A percentile compares a stretch with the other conserved stretches of the same genome.
phyloP scores from a whole-genome alignment of 1,284 basidiomycete genomes.

The Sporisorium exsertum region DNA sequence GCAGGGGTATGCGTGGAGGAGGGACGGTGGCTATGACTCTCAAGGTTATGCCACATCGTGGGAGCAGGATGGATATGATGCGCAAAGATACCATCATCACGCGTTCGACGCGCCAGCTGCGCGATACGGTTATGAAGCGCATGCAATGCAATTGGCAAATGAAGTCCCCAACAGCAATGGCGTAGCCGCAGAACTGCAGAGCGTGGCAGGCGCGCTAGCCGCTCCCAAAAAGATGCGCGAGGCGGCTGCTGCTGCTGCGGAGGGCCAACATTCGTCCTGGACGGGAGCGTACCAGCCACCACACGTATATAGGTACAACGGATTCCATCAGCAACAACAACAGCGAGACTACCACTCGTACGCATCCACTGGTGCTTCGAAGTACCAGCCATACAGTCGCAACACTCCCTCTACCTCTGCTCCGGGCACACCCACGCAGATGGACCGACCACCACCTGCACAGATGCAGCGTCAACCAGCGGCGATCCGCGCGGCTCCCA shows the following conservation, averaged over 20 bases:
- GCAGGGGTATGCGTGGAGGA: slow-evolving; percentile 1
- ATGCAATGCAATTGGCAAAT: not conserved
- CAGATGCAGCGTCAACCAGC: slow-evolving; percentile 9
- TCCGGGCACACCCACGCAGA: not conserved
- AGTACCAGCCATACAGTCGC: slow-evolving; percentile 13
- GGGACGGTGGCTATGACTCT: not conserved
- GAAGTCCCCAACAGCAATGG: not conserved
- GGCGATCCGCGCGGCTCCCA: slow-evolving; percentile 29
- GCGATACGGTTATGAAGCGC: slow-evolving; percentile 7
- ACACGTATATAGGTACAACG: slow-evolving; percentile 7
- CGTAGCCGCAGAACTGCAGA: not conserved
- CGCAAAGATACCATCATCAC: not conserved
- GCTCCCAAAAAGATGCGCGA: slow-evolving; percentile 33
- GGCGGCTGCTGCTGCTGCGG: slow-evolving; percentile 2
- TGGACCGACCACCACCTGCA: not conserved
- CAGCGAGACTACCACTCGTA: slow-evolving; percentile 13
- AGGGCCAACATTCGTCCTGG: not conserved
- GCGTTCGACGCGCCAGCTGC: not conserved
- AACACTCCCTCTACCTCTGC: not conserved
- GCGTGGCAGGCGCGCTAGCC: slow-evolving; percentile 15
- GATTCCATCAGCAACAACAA: not conserved
- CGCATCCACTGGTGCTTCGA: not conserved
- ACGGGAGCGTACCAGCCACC: not conserved
- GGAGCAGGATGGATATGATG: not conserved
- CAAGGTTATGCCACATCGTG: not conserved